Percentiles rank a stretch among this genome's conserved stretches.
These are phyloP conservation scores for Acer saccharum DNA, from an alignment of 345 rosid genomes.

Conservation along the genomic window DNA sequence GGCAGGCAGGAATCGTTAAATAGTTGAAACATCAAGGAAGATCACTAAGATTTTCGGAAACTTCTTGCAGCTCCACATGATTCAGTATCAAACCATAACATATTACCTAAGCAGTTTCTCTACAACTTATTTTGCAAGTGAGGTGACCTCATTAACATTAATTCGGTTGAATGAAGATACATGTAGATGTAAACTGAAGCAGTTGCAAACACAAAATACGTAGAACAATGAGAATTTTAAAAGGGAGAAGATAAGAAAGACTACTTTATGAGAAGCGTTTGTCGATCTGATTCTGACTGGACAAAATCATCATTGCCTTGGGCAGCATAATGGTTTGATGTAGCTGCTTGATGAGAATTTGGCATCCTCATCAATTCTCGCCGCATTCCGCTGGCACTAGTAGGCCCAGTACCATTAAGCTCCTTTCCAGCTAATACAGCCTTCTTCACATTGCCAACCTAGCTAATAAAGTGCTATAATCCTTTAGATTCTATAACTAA, in stretches of 20 bases:
- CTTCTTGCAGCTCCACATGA: too few relatives aligned
- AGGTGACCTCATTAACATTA: not conserved
- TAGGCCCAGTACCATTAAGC: constrained; percentile 34
- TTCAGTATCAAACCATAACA: too few relatives aligned
- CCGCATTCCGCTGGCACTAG: constrained; percentile 62
- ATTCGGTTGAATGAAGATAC: not conserved
- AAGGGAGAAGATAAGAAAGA: constrained; percentile 14
- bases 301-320: constrained; percentile 77
- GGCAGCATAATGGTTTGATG: constrained; percentile 56
- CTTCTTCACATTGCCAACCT: constrained; percentile 66
- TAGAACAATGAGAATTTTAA: not conserved
- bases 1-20: too few relatives aligned
- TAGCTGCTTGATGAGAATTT: constrained; percentile 52
- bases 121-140: too few relatives aligned
- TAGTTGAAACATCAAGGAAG: too few relatives aligned
- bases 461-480: constrained; percentile 39
- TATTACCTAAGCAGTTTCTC: too few relatives aligned
- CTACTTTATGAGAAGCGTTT: constrained; percentile 90
- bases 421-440: constrained; percentile 68
- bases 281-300: constrained; percentile 92
- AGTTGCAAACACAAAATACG: not conserved
- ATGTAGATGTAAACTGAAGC: not conserved
- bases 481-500: constrained; percentile 15
- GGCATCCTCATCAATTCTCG: constrained; percentile 86
- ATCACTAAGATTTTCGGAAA: too few relatives aligned